Evolutionary conservation across 768 basidiomycete species (phyloP).

Genomic region (Mycena polygramma): DNA sequence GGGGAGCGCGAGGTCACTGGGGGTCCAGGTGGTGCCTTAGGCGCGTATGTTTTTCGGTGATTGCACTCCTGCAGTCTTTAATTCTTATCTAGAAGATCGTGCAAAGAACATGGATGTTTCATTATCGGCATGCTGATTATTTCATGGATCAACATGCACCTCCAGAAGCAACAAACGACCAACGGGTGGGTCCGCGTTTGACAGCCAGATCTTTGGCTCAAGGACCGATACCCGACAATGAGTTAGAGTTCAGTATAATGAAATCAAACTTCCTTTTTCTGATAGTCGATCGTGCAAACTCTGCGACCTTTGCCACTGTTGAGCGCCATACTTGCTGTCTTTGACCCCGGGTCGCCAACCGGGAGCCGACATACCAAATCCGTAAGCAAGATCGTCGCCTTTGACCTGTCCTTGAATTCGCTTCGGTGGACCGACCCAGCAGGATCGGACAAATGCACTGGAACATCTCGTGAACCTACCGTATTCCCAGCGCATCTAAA

Average conservation of each 20-base stretch:
- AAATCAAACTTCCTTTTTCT: constrained; percentile 37
- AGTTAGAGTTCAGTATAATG: constrained; percentile 39
- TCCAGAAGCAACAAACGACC: constrained; percentile 26
- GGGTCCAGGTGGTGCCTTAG: constrained; percentile 90
- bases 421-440: constrained; percentile 35
- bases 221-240: constrained; percentile 33
- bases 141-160: constrained; percentile 36
- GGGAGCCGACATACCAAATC: constrained; percentile 39
- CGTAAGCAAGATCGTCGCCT: constrained; percentile 39
- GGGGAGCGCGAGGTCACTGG: constrained; percentile 90
- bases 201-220: constrained; percentile 31
- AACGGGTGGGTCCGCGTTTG: constrained; percentile 38
- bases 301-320: constrained; percentile 32
- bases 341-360: constrained; percentile 21
- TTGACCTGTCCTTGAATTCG: constrained; percentile 17
- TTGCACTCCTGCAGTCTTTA: constrained; percentile 20
- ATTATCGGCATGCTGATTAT: constrained; percentile 25
- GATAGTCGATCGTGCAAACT: constrained; percentile 31
- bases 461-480: constrained; percentile 49
- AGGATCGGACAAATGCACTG: constrained; percentile 31
- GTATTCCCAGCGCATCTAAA: constrained; percentile 69
- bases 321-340: constrained; percentile 22
- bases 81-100: constrained; percentile 25
- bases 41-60: constrained; percentile 33
- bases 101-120: background rate